Conservation (phyloP, 1,139 yeast genomes). For the Candida sojae region DNA sequence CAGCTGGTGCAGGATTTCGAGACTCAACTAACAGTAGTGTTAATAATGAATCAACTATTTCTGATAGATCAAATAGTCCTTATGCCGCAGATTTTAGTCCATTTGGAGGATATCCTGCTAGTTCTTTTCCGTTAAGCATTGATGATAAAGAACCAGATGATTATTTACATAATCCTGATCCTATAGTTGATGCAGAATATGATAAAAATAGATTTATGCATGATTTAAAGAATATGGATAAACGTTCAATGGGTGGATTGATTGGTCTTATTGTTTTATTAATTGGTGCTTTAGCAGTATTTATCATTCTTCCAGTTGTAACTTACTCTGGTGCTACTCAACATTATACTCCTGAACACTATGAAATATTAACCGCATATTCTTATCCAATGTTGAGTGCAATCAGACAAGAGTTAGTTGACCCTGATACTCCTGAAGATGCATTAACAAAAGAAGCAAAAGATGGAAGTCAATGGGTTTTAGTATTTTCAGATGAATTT, state of each 20-base stretch:
- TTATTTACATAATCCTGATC: conserved; percentile 90
- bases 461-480: conserved; percentile 64
- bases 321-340: conserved; percentile 54
- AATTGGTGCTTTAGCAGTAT: conserved; percentile 62
- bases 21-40: conserved; percentile 15
- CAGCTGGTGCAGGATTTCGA: conserved; percentile 1
- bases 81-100: conserved; percentile 56
- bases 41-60: conserved; percentile 23
- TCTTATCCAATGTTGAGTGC: conserved; percentile 62
- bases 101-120: conserved; percentile 92
- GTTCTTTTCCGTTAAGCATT: conserved; percentile 79
- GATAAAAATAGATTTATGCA: conserved; percentile 62
- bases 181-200: conserved; percentile 78
- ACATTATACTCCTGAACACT: conserved; percentile 26
- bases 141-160: conserved; percentile 94
- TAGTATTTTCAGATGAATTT: conserved; percentile 84
- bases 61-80: conserved; percentile 1
- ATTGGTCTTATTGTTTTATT: conserved; percentile 52
- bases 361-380: conserved; percentile 55
- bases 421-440: conserved; percentile 72
- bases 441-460: conserved; percentile 50
- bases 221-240: conserved; percentile 64
- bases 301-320: conserved; percentile 71
- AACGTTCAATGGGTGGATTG: conserved; percentile 57
- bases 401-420: conserved; percentile 63